Evolutionary conservation across 257 asterid species (phyloP).

Genomic region (Schizonepeta tenuifolia): DNA sequence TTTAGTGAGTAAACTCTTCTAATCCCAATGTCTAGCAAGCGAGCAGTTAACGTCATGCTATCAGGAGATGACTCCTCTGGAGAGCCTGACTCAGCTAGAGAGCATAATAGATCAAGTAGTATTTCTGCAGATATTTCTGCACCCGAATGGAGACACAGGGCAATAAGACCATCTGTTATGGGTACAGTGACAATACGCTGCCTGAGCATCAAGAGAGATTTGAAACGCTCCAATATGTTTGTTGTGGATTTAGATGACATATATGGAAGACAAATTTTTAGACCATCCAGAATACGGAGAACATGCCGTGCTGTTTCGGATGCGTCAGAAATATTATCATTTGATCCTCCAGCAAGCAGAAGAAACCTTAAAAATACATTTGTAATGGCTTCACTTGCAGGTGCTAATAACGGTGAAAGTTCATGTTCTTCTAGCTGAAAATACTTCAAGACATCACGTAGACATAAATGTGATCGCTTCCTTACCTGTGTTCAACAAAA

Average conservation of each 20-base stretch:
- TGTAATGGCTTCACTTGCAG: constrained; percentile 81
- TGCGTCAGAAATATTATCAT: constrained; percentile 56
- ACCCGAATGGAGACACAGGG: constrained; percentile 64
- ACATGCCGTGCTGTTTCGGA: constrained; percentile 81
- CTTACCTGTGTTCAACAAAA: constrained; percentile 59
- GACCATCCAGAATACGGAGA: constrained; percentile 80
- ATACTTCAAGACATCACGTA: constrained; percentile 57
- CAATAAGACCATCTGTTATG: constrained; percentile 67
- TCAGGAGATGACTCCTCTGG: constrained; percentile 74
- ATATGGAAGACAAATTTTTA: constrained; percentile 73
- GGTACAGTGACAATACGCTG: constrained; percentile 73
- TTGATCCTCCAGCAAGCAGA: constrained; percentile 86
- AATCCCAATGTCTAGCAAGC: constrained; percentile 86
- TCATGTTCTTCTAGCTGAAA: constrained; percentile 54
- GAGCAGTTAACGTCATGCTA: constrained; percentile 79
- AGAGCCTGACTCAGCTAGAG: constrained; percentile 62
- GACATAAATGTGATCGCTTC: constrained; percentile 68
- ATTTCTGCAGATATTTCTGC: constrained; percentile 70
- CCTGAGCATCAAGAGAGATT: constrained; percentile 69
- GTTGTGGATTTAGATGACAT: constrained; percentile 68
- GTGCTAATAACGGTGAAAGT: constrained; percentile 51
- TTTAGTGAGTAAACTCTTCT: constrained; percentile 63
- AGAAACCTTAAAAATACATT: constrained; percentile 74
- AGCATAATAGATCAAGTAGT: constrained; percentile 74
- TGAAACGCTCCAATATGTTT: constrained; percentile 68